Evolutionary conservation across 495 filamentous ascomycete genomes (phyloP), one percentile per base, ranked within the genome.

Genomic region (Venustampulla echinocandica): DNA sequence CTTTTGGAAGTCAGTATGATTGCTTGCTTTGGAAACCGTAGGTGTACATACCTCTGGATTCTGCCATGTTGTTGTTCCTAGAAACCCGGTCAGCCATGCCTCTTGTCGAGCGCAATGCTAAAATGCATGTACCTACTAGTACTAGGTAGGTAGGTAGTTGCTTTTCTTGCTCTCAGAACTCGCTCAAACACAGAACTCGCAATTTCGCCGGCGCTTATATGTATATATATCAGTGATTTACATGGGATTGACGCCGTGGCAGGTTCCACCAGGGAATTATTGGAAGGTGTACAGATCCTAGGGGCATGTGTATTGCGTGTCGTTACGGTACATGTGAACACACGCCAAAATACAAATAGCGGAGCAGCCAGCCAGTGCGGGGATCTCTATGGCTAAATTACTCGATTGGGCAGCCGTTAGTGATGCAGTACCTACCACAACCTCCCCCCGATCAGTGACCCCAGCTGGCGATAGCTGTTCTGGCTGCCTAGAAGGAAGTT

Each of bases 21-120:
- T 2, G 41, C 21, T 22, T 11, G 19, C 18, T 44, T 45, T 37
- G 10, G 40, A 19, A 35, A 17, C n/a, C 36, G 17, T 10, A 17
- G 24, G 3, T 18, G 24, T 32, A 25, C 37, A 15, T 9, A 50
- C 47, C 47, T 44, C 38, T 50, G 10, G 47, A 30, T 44, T 50
- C 40, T 27, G 48, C 42, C 48, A 51, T 51, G 3, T 7, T 40
- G 18, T 11, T n/a, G 17, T 21, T 40, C 37, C 33, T 35, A 35
- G 11, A 35, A 15, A 5, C 17, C 37, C 17, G 22, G 37, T 40
- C 37, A 40, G 37, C 22, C 37, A 40, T 19, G 37, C 20, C 17
- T n/a, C 20, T 19, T 40, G 7, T 14, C 18, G 5, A 5, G 37
- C 27, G 13, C 6, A 7, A 22, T 21, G 22, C n/a, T n/a, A n/a